These are phyloP conservation scores for Irpex sp. DNA, from an alignment of 1,284 basidiomycete species.

Conservation along the genomic window DNA sequence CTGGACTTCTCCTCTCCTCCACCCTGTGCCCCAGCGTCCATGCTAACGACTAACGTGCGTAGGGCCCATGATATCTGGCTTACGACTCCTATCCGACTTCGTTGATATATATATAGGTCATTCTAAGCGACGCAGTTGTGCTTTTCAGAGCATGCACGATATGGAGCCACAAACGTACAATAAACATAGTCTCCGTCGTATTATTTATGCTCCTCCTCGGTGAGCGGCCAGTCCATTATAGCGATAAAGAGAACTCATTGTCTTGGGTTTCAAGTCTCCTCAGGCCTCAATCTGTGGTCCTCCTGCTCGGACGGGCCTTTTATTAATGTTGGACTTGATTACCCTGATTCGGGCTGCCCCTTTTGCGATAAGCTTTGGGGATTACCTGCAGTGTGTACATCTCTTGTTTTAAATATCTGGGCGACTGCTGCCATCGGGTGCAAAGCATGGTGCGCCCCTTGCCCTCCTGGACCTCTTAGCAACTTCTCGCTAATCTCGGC, in stretches of 20 bases:
- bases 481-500: not conserved
- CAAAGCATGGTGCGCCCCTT: not conserved
- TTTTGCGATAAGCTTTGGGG: not conserved
- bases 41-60: not conserved
- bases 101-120: not conserved
- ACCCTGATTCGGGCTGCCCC: not conserved
- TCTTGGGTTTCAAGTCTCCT: not conserved
- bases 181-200: not conserved
- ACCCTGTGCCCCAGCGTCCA: not conserved
- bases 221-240: not conserved
- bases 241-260: not conserved
- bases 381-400: not conserved
- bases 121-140: not conserved
- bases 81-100: not conserved
- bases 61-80: not conserved
- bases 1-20: no score
- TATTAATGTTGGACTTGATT: not conserved
- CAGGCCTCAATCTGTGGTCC: not conserved
- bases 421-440: not conserved
- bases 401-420: not conserved
- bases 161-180: not conserved
- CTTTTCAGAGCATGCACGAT: not conserved
- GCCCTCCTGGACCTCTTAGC: not conserved
- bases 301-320: not conserved
- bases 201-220: not conserved